Conservation (phyloP, 345 rosid species). For the Ceriops zippeliana region DNA sequence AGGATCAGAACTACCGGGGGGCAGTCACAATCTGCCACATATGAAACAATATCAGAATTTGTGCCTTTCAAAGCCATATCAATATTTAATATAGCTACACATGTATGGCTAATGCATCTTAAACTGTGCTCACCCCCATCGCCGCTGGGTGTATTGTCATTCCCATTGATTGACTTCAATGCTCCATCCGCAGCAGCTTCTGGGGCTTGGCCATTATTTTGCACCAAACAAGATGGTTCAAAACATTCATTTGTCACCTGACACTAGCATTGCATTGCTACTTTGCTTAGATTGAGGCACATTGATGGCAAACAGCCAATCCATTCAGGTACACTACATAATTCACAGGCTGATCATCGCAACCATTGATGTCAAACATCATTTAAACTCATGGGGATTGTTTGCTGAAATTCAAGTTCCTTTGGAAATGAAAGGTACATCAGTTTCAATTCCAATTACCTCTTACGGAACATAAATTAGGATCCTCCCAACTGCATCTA, state of each 20-base stretch:
- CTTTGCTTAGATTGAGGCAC: neutral
- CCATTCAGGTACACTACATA: neutral
- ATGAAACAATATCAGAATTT: neutral
- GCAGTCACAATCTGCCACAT: slow-evolving; percentile 32
- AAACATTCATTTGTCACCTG: slow-evolving; percentile 21
- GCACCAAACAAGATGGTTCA: slow-evolving; percentile 26
- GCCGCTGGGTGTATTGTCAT: slow-evolving; percentile 19
- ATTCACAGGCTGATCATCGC: neutral
- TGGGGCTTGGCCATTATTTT: slow-evolving; percentile 25
- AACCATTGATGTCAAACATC: neutral
- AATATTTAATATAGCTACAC: neutral
- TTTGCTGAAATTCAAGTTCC: neutral
- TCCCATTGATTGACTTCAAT: slow-evolving; percentile 18
- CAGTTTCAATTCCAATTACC: neutral
- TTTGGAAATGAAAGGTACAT: neutral
- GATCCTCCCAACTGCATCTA: neutral
- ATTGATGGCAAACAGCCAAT: neutral
- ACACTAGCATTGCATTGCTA: slow-evolving; percentile 23
- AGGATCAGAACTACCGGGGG: slow-evolving; percentile 5
- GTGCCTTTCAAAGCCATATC: neutral
- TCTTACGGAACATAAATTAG: neutral
- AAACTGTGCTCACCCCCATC: slow-evolving; percentile 13
- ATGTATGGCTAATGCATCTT: neutral
- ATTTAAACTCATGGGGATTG: neutral
- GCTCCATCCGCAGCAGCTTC: slow-evolving; percentile 23